These are phyloP conservation scores for Solanum hybrid DNA, from an alignment of 305 asterid genomes.

Conservation along the genomic window DNA sequence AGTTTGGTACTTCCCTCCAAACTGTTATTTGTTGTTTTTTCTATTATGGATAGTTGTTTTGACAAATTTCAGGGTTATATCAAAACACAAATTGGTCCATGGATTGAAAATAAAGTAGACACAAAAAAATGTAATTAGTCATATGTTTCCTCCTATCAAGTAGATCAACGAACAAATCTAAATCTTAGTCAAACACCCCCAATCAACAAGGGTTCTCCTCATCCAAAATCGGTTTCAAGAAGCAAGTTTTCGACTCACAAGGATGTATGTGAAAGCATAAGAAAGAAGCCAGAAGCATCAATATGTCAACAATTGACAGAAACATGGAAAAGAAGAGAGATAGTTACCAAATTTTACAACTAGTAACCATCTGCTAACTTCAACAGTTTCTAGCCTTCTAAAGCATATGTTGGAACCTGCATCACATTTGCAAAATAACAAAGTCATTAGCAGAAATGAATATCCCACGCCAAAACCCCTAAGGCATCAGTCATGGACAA, in stretches of 20 bases:
- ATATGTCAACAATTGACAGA: background rate
- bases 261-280: background rate
- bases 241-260: background rate
- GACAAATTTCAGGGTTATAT: background rate
- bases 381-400: slow-evolving; percentile 29
- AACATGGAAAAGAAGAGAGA: background rate
- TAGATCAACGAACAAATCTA: background rate
- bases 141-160: background rate
- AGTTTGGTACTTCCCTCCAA: background rate
- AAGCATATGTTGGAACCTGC: slow-evolving; percentile 57
- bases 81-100: background rate
- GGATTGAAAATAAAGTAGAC: background rate
- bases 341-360: background rate
- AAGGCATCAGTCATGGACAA: background rate
- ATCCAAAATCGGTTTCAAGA: background rate
- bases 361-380: background rate
- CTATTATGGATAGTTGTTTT: background rate
- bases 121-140: background rate
- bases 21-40: background rate
- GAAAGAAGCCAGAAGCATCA: background rate
- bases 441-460: background rate
- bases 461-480: background rate
- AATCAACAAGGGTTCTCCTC: background rate
- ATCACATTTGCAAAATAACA: slow-evolving; percentile 9
- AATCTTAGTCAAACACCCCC: background rate